Base-by-base conservation (phyloP, 2,329 filamentous ascomycete species). In the Lecanoromycetidae sp. region DNA sequence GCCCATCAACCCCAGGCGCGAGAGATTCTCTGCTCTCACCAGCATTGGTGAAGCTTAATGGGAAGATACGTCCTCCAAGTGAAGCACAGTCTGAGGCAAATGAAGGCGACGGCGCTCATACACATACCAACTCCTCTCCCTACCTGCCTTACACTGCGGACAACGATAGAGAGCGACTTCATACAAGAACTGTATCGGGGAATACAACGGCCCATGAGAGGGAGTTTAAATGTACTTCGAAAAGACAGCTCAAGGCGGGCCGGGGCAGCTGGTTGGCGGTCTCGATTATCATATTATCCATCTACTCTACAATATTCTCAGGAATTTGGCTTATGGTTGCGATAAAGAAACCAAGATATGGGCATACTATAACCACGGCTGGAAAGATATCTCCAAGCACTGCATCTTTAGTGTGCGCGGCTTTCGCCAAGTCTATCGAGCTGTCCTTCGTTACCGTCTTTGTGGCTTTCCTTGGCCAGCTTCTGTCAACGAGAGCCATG, bases 381-480 rank as follows among this genome's bases (percentile, higher is more conserved):
- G 70, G 72, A 6, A 56, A 60, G 0, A 56, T 88, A 13, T 66
- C 68, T 0, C 78, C 80, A 0, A 72, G 78, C 0, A 80, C 77
- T 1, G 84, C 84, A 0, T 79, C 77, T 1, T 63, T 84, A 1
- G 57, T 88, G 1, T 79, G 77, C n/a, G 75, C 82, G 0, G 63
- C 86, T 2, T 40, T 86, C 29, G 82, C 84, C 6, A 90, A 88
- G 62, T 75, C 80, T 0, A 84, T 88, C 39, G 85, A 90, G 62
- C 59, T 88, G 53, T 79, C 80, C 0, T 90, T 87, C 57, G 82
- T 86, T 3, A 86, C 84, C 0, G 79, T 85, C 0, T 84, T 86
- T 51, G 80, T 88, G 1, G 75, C 80, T 0, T 84, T 84, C 46
- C 60, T 88, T 0, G 85, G 85, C 0, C 85, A 91, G 59, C 74